Evolutionary conservation across 768 basidiomycete species (phyloP).

Genomic region (Amanita pallidorosea): DNA sequence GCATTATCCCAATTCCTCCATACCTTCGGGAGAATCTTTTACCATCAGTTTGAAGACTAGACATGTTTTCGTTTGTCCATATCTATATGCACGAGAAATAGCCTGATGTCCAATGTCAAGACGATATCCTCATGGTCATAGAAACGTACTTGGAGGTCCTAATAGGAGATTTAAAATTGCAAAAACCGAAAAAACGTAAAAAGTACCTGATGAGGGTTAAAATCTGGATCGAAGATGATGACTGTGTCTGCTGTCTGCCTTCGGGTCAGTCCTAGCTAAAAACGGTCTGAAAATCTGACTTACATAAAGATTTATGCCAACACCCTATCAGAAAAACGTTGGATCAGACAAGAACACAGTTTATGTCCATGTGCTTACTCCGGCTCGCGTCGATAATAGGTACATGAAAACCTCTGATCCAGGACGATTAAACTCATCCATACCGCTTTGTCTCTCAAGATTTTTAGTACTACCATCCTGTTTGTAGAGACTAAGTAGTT

Average conservation of each 20-base stretch:
- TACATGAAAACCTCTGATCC: slow-evolving; percentile 87
- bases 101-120: slow-evolving; percentile 41
- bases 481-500: neutral
- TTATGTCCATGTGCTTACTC: slow-evolving; percentile 26
- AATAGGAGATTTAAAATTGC: neutral
- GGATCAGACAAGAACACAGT: neutral
- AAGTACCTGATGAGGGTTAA: slow-evolving; percentile 89
- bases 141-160: slow-evolving; percentile 79
- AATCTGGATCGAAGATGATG: slow-evolving; percentile 91
- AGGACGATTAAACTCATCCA: slow-evolving; percentile 90
- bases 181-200: neutral
- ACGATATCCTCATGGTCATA: neutral
- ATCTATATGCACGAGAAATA: slow-evolving; percentile 89
- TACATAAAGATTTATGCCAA: slow-evolving; percentile 76
- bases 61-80: slow-evolving; percentile 90
- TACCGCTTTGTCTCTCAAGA: slow-evolving; percentile 78
- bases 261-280: slow-evolving; percentile 16
- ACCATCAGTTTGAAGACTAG: slow-evolving; percentile 95
- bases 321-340: slow-evolving; percentile 35
- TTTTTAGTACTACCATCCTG: slow-evolving; percentile 89
- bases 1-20: slow-evolving; percentile 2
- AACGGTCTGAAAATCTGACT: slow-evolving; percentile 7
- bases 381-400: slow-evolving; percentile 85
- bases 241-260: slow-evolving; percentile 86
- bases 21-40: slow-evolving; percentile 87